These are phyloP conservation scores for Pachysandra terminalis DNA, from an alignment of 164 flowering plant genomes.

Conservation along the genomic window DNA sequence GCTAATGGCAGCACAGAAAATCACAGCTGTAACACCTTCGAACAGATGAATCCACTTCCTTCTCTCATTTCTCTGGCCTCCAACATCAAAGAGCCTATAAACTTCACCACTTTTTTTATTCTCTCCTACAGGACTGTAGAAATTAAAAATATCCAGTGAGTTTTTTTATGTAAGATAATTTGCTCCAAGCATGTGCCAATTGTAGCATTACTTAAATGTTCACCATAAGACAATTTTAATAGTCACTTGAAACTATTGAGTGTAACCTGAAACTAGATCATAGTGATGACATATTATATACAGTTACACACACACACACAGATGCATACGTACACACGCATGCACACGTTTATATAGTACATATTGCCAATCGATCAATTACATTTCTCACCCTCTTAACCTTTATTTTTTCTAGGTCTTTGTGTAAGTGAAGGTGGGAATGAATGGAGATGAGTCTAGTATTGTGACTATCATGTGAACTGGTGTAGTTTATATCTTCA, in stretches of 20 bases:
- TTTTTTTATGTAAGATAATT: neutral
- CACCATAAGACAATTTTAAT: too few relatives aligned
- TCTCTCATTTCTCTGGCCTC: conserved; percentile 98
- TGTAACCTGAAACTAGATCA: neutral
- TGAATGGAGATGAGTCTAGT: too few relatives aligned
- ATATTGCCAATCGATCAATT: too few relatives aligned
- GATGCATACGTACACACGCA: neutral
- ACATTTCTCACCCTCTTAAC: too few relatives aligned
- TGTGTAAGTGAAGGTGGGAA: too few relatives aligned
- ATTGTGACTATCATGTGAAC: too few relatives aligned
- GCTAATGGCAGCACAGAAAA: conserved; percentile 96
- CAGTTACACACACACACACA: neutral
- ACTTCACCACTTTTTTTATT: conserved; percentile 96
- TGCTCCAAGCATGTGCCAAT: neutral
- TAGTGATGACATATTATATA: too few relatives aligned
- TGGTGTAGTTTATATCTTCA: too few relatives aligned
- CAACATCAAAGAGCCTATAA: conserved; percentile 95
- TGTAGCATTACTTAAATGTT: too few relatives aligned
- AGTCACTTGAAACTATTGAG: too few relatives aligned
- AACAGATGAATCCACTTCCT: conserved; percentile 99
- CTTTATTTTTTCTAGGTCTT: too few relatives aligned
- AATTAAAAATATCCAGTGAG: conserved; percentile 2
- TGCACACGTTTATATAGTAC: too few relatives aligned
- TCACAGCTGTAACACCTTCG: conserved; percentile 96
- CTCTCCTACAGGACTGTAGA: conserved; percentile 91